phyloP scores from a whole-genome alignment of 2,329 filamentous ascomycete genomes.

The Tympanopsis confertula region DNA sequence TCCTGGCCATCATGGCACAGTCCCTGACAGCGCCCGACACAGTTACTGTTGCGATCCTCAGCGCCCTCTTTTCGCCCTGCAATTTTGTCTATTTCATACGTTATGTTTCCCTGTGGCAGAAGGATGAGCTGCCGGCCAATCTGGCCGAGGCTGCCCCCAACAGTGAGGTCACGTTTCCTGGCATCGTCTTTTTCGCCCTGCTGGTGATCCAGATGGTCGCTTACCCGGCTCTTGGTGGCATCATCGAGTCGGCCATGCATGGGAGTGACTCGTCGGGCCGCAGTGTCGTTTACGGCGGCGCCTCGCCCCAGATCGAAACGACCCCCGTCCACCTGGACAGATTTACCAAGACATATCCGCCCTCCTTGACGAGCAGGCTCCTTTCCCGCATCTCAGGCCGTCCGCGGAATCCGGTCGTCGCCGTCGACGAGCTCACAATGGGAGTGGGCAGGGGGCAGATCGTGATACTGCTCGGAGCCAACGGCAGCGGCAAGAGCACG shows the following conservation, averaged over 20 bases:
- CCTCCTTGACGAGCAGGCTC: conserved; percentile 42
- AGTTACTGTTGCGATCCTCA: conserved; percentile 55
- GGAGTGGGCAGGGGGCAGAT: conserved; percentile 69
- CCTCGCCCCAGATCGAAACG: conserved; percentile 10
- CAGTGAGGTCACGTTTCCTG: conserved; percentile 58
- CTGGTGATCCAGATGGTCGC: conserved; percentile 64
- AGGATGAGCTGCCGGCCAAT: conserved; percentile 43
- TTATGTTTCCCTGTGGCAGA: conserved; percentile 67
- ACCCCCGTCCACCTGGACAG: conserved; percentile 56
- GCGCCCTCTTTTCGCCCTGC: conserved; percentile 73
- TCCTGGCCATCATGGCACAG: conserved; percentile 75
- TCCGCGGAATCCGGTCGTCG: conserved; percentile 57
- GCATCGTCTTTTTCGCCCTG: conserved; percentile 69
- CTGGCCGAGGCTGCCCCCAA: conserved; percentile 49
- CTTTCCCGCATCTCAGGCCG: conserved; percentile 25
- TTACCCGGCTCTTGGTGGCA: conserved; percentile 65
- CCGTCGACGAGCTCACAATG: conserved; percentile 65
- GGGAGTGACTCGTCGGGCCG: conserved; percentile 59
- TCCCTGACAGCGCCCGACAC: conserved; percentile 52
- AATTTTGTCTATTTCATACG: conserved; percentile 76
- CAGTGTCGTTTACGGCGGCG: conserved; percentile 28
- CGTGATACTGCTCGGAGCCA: conserved; percentile 74
- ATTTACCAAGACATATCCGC: conserved; percentile 70
- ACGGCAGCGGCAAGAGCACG: conserved; percentile 83
- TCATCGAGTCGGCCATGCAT: conserved; percentile 62